phyloP scores from a whole-genome alignment of 345 rosid species.

The Eutrema yunnanense region DNA sequence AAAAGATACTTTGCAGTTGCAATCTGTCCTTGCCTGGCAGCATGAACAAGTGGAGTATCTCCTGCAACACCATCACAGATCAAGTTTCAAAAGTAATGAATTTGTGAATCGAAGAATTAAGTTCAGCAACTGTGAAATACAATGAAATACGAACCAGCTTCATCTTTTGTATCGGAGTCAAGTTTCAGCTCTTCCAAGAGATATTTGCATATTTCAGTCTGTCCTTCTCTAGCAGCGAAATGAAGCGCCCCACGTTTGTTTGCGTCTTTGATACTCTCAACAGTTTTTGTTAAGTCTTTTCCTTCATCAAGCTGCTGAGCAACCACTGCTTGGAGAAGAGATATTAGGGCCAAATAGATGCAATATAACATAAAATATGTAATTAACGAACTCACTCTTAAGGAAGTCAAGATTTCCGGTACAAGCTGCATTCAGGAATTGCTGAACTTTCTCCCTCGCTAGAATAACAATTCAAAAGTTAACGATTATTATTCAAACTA shows the following conservation, averaged over 20 bases:
- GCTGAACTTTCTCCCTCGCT: constrained; percentile 75
- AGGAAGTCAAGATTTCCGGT: constrained; percentile 81
- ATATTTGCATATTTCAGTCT: constrained; percentile 73
- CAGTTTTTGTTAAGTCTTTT: constrained; percentile 52
- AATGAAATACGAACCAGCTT: constrained; percentile 51
- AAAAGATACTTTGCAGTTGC: constrained; percentile 68
- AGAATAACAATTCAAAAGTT: constrained; percentile 15
- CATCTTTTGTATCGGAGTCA: constrained; percentile 60
- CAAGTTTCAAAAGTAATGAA: neutral
- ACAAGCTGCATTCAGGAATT: constrained; percentile 60
- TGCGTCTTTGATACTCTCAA: constrained; percentile 81
- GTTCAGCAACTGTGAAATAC: neutral
- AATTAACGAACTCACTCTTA: constrained; percentile 48
- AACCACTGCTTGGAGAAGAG: constrained; percentile 36
- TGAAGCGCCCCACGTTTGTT: constrained; percentile 91
- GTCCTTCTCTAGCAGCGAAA: constrained; percentile 90
- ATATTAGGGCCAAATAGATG: neutral
- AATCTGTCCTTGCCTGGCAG: constrained; percentile 86
- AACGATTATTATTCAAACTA: too few relatives aligned
- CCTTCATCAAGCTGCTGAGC: constrained; percentile 83
- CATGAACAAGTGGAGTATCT: constrained; percentile 91
- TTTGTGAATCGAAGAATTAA: neutral
- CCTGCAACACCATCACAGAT: constrained; percentile 39
- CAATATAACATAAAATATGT: neutral
- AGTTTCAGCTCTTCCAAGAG: constrained; percentile 79